These are phyloP conservation scores for Oidiodendron maius DNA, from an alignment of 495 filamentous ascomycete species.

Conservation along the genomic window DNA sequence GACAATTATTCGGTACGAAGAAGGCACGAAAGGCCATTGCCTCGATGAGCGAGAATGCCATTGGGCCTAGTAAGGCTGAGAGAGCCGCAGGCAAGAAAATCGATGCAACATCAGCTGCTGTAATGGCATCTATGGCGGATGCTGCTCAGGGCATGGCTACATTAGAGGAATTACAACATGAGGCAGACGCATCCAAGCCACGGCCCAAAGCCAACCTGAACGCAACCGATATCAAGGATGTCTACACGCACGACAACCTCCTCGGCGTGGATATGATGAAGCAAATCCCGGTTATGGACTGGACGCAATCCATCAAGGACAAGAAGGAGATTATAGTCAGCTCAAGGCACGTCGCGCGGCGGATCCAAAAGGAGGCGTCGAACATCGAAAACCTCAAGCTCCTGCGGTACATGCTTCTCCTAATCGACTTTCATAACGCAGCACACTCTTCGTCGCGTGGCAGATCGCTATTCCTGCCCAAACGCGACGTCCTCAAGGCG, in stretches of 20 bases:
- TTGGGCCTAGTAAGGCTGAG: constrained; percentile 34
- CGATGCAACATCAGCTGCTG: constrained; percentile 51
- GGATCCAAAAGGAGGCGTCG: constrained; percentile 48
- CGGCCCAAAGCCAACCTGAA: constrained; percentile 69
- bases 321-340: constrained; percentile 48
- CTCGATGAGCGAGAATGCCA: constrained; percentile 73
- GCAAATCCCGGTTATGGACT: constrained; percentile 63
- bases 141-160: constrained; percentile 52
- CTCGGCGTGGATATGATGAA: constrained; percentile 56
- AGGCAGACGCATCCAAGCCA: constrained; percentile 65
- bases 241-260: constrained; percentile 68
- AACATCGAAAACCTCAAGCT: constrained; percentile 51
- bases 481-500: constrained; percentile 40
- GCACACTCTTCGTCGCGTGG: constrained; percentile 30
- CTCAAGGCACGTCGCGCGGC: constrained; percentile 61
- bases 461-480: constrained; percentile 27
- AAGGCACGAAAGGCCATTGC: constrained; percentile 83
- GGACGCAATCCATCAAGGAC: constrained; percentile 59
- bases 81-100: constrained; percentile 40
- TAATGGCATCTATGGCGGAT: constrained; percentile 57
- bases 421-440: constrained; percentile 54
- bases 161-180: constrained; percentile 56
- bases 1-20: constrained; percentile 87
- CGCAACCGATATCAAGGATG: constrained; percentile 68
- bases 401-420: constrained; percentile 58